phyloP scores from a whole-genome alignment of 805 yeast genomes.

The Wickerhamomyces canadensis region DNA sequence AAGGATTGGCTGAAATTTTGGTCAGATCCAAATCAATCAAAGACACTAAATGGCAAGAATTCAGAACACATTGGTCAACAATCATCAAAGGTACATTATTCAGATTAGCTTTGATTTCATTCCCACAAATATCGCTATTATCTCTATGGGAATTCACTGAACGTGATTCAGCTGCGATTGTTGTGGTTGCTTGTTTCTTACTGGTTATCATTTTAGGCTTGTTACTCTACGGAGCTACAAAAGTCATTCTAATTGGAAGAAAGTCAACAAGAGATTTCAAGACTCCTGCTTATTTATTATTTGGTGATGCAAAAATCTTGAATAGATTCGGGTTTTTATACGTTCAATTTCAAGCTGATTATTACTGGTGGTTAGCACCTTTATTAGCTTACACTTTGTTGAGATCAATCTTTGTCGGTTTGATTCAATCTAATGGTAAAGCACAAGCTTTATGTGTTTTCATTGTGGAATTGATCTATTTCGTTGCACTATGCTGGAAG shows the following conservation, averaged over 20 bases:
- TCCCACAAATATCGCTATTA: constrained; percentile 79
- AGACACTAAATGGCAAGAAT: constrained; percentile 62
- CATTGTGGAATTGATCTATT: constrained; percentile 67
- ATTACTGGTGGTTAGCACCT: constrained; percentile 75
- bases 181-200: constrained; percentile 73
- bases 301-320: constrained; percentile 74
- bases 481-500: constrained; percentile 56
- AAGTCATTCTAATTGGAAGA: constrained; percentile 71
- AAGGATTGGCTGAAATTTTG: constrained; percentile 59
- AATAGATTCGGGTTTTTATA: constrained; percentile 90
- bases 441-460: constrained; percentile 76
- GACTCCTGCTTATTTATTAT: constrained; percentile 88
- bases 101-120: constrained; percentile 76
- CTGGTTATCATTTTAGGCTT: constrained; percentile 53
- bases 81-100: constrained; percentile 85
- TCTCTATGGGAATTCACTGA: constrained; percentile 87
- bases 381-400: constrained; percentile 59
- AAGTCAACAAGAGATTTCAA: constrained; percentile 66
- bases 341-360: constrained; percentile 83
- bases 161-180: constrained; percentile 76
- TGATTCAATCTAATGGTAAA: constrained; percentile 75
- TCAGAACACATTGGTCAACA: constrained; percentile 77
- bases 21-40: constrained; percentile 54
- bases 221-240: constrained; percentile 64
- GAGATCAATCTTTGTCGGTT: constrained; percentile 81